Base-by-base conservation (phyloP, 1,139 yeast species). In the Oligophagozyma castellii region DNA sequence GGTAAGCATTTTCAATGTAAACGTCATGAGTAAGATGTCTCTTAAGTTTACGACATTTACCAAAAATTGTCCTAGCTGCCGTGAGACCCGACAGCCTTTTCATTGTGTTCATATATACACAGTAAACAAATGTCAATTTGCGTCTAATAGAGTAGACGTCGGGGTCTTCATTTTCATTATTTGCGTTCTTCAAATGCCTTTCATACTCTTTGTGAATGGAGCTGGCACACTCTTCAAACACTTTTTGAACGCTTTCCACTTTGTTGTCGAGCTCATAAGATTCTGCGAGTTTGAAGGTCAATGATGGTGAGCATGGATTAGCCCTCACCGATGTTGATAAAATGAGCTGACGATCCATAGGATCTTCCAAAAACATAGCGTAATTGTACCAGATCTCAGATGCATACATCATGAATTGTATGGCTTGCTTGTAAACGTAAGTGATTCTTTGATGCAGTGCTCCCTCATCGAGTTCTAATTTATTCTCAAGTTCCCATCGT, bases 331-430 rank as follows among this genome's bases (percentile, higher is more conserved):
- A 84, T 34, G 67, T 66, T 14, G 53, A 55, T 26, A 83, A 56
- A 16, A 76, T 51, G n/a, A 51, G 44, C 14, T 53, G 55, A 18
- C 52, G 49, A 1, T 46, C 35, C 21, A 42, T 39, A 8, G 57
- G 54, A 36, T 55, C 65, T 22, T 53, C 55, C 14, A 32, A 29
- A 23, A 33, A 45, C 44, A 47, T 42, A 2, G 63, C 61, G 30
- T 69, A 83, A 33, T 76, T 74, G 52, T 73, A 84, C 96, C 96
- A 89, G 22, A 80, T 55, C 46, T 81, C 93, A 0, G 95, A 83
- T 25, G 68, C 71, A 51, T 78, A 81, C 16, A 81, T 66, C 43
- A 81, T 59, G 27, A 68, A 56, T 46, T 75, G 73, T 6, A 75
- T 61, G 1, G 93, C 74, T 49, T 81, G 84, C 43, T 69, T 68